phyloP scores from a whole-genome alignment of 179 eudicot species.

The Beta macrorhiza region DNA sequence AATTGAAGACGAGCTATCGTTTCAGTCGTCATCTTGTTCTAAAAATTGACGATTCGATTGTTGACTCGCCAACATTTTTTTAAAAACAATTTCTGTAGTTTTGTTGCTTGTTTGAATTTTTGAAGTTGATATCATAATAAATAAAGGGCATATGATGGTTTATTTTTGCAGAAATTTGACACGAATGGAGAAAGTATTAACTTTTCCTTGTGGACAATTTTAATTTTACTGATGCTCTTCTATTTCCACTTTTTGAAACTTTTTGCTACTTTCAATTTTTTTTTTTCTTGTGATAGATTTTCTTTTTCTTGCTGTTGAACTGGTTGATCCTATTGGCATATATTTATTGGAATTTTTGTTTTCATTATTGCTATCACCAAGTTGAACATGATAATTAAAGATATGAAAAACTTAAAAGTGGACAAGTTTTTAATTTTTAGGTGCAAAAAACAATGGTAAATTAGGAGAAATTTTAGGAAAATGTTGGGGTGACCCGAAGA shows the following conservation, averaged over 20 bases:
- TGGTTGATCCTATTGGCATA: no score
- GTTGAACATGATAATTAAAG: background rate
- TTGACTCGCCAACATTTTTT: constrained; percentile 64
- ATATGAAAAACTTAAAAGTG: no score
- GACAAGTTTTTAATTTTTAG: no score
- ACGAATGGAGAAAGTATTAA: constrained; percentile 29
- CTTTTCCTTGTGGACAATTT: constrained; percentile 36
- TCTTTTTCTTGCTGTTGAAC: no score
- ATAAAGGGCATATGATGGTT: constrained; percentile 27
- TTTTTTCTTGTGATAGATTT: background rate
- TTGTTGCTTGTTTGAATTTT: background rate
- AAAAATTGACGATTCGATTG: constrained; percentile 71
- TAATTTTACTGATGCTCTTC: constrained; percentile 29
- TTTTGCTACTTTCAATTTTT: background rate
- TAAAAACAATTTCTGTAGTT: background rate
- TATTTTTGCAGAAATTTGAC: constrained; percentile 38
- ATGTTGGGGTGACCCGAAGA: no score
- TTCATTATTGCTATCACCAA: no score
- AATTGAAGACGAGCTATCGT: constrained; percentile 71
- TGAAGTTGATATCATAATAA: background rate
- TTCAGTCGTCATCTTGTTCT: constrained; percentile 58
- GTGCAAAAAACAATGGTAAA: no score
- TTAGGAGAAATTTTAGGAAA: no score
- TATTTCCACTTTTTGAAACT: background rate
- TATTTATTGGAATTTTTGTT: no score